Evolutionary conservation across 352 stramenopile genomes (phyloP), one percentile per base, ranked within the genome.

Genomic region (Pythium dissotocum): DNA sequence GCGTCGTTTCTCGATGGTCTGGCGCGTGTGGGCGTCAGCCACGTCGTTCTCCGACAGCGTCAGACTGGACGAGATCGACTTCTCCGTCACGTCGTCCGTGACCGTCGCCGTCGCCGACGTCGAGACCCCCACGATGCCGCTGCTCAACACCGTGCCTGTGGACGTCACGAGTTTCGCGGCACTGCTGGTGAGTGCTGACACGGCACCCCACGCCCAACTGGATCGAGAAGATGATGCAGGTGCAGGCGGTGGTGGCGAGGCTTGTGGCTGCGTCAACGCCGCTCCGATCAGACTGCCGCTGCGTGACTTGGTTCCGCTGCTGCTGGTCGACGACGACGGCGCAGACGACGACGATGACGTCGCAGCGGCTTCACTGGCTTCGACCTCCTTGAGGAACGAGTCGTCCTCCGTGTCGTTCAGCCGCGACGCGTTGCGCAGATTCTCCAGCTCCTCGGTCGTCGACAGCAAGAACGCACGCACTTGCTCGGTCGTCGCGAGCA

Each of bases 391-490:
- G 9, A 79, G 70, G 24, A 80, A 76, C n/a, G 71, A 48, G 30
- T 87, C 78, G 40, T 83, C 79, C n/a, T 78, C 77, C 38, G 85
- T 61, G 33, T 78, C 72, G 49, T 62, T 54, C 36, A 81, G 58
- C 60, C 77, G 62, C 48, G 78, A 80, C 0, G 80, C 74, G 35
- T 88, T 82, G 60, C 82, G 75, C 1, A 91, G 75, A 63, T 81
- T 83, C 66, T 93, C 87, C 2, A 95, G 73, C 60, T 95, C 87
- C 78, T 95, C 87, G 1, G 87, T 93, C 6, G 87, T 93, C 6
- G 82, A 88, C 10, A 95, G 60, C 10, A 95, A 59, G 54, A 95
- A 95, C 30, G 83, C 73, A 1, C 87, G 79, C 58, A 90, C 83
- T 51, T 91, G 72, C 60, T 95, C 85, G 13, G 83, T 85, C 21